Percentiles rank a stretch among this genome's conserved stretches.
These are phyloP conservation scores for Umbelopsis sp. DNA, from an alignment of 192 early-diverging fungal species.

Conservation along the genomic window DNA sequence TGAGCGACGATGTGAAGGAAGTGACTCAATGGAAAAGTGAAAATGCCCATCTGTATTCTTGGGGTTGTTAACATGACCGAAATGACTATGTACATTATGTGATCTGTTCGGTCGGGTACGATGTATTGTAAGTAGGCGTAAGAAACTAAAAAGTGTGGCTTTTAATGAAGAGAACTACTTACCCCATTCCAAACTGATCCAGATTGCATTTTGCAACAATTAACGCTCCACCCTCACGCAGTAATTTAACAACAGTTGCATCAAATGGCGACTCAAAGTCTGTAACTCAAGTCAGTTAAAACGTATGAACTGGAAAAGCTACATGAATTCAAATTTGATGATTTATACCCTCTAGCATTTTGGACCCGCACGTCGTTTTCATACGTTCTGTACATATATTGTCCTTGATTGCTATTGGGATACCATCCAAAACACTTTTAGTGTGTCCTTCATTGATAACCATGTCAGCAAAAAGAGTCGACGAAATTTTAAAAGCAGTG, in stretches of 20 bases:
- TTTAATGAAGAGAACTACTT: constrained; percentile 8
- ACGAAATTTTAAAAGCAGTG: neutral
- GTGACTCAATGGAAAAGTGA: neutral
- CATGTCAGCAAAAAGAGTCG: neutral
- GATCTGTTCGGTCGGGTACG: constrained; percentile 34
- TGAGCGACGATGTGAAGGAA: constrained; percentile 39
- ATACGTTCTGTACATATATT: constrained; percentile 68
- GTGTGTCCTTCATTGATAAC: neutral
- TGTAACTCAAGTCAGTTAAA: constrained; percentile 17
- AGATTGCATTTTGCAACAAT: constrained; percentile 87
- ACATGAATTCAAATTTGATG: constrained; percentile 6
- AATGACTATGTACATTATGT: constrained; percentile 44
- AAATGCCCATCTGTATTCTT: constrained; percentile 9
- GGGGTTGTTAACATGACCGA: constrained; percentile 48
- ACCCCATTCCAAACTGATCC: constrained; percentile 99
- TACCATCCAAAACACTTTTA: constrained; percentile 59
- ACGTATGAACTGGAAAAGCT: neutral
- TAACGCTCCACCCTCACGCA: constrained; percentile 63
- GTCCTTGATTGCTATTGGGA: constrained; percentile 77
- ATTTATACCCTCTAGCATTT: constrained; percentile 58
- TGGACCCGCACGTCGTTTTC: constrained; percentile 80
- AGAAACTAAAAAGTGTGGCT: neutral
- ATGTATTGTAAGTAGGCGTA: neutral
- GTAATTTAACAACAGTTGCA: constrained; percentile 68
- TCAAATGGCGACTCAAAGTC: constrained; percentile 70